A percentile compares a stretch with the other conserved stretches of the same genome.
These are phyloP conservation scores for Thelonectria discophora DNA, from an alignment of 2,329 filamentous ascomycete species.

Conservation along the genomic window DNA sequence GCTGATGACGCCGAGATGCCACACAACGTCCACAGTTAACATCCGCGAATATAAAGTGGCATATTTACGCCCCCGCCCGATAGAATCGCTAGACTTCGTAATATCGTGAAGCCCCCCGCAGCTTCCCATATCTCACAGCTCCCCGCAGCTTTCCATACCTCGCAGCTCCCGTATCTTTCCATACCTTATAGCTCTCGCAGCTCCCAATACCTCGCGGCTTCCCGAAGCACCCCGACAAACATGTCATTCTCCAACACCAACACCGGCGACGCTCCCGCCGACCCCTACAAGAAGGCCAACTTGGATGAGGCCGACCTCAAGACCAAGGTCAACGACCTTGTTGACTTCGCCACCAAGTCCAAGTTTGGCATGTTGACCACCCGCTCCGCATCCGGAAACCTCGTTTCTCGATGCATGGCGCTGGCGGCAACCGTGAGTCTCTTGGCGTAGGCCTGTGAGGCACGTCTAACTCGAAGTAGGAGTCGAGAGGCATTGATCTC, in stretches of 20 bases:
- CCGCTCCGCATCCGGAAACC: constrained; percentile 67
- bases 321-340: constrained; percentile 79
- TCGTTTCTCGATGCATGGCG: constrained; percentile 88
- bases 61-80: too few relatives aligned
- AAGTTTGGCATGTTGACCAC: constrained; percentile 95
- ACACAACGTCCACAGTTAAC: constrained; percentile 12
- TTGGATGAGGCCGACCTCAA: constrained; percentile 70
- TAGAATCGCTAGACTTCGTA: constrained; percentile 11
- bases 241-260: constrained; percentile 61
- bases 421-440: constrained; percentile 75
- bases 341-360: constrained; percentile 72
- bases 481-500: constrained; percentile 80
- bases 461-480: constrained; percentile 56
- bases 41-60: not conserved
- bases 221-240: not conserved
- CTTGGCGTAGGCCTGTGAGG: not conserved
- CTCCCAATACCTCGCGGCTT: too few relatives aligned
- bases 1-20: constrained; percentile 33
- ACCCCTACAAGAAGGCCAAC: constrained; percentile 83
- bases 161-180: too few relatives aligned
- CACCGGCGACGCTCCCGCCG: constrained; percentile 69
- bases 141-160: not conserved
- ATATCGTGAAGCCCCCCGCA: constrained; percentile 31
- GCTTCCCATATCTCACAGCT: not conserved
- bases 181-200: too few relatives aligned